A percentile compares a stretch with the other conserved stretches of the same genome.
These are phyloP conservation scores for Carex myosuroides DNA, from an alignment of 176 grass and related monocot species.

Conservation along the genomic window DNA sequence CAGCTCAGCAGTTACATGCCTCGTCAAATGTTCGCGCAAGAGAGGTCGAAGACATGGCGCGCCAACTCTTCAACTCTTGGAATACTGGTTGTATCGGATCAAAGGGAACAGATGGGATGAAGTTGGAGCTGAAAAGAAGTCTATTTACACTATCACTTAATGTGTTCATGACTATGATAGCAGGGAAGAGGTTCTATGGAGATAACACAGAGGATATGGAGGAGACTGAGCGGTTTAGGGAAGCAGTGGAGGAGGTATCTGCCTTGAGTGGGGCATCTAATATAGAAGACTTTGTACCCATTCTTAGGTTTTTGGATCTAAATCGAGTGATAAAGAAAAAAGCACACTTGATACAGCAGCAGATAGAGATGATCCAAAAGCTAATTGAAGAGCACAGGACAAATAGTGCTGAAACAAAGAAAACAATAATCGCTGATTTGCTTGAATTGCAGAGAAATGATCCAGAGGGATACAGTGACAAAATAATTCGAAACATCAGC, in stretches of 20 bases:
- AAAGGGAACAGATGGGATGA: neutral
- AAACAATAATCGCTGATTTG: neutral
- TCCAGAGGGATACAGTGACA: slow-evolving; percentile 10
- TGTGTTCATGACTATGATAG: slow-evolving; percentile 13
- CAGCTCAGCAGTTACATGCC: neutral
- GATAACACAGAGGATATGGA: neutral
- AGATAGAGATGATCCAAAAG: neutral
- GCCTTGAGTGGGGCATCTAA: neutral
- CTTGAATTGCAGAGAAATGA: slow-evolving; percentile 12
- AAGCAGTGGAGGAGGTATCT: neutral
- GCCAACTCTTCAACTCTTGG: neutral
- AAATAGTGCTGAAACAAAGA: neutral
- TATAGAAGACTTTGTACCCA: slow-evolving; percentile 10
- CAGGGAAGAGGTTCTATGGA: neutral
- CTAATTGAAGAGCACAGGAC: slow-evolving; percentile 17
- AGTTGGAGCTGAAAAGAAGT: slow-evolving; percentile 13
- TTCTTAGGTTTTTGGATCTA: neutral
- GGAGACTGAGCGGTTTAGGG: neutral
- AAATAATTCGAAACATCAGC: neutral
- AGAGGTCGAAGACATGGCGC: neutral
- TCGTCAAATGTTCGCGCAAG: neutral
- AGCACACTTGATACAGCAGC: neutral
- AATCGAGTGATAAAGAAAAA: neutral
- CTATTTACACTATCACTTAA: neutral
- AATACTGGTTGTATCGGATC: neutral